phyloP scores from a whole-genome alignment of 495 filamentous ascomycete species.

The Podospora didyma region DNA sequence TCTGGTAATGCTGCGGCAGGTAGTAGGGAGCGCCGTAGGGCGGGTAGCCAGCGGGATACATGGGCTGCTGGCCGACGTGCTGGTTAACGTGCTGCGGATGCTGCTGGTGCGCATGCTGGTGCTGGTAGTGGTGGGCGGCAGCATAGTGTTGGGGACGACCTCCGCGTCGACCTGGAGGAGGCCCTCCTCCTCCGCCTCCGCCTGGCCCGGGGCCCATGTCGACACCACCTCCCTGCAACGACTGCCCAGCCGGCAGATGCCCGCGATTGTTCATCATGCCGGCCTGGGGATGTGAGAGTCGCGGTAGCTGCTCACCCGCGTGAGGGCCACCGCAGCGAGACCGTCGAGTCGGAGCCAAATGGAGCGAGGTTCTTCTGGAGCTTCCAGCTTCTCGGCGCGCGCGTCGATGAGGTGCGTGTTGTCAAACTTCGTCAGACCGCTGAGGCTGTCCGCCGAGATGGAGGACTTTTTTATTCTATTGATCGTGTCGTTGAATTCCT shows the following conservation, averaged over 20 bases:
- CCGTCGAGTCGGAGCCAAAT: slow-evolving; percentile 9
- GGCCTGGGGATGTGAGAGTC: slow-evolving; percentile 44
- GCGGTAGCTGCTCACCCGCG: slow-evolving; percentile 47
- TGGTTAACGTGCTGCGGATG: slow-evolving; percentile 23
- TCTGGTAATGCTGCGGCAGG: slow-evolving; percentile 41
- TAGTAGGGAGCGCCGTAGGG: slow-evolving; percentile 17
- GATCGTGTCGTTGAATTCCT: too few species aligned
- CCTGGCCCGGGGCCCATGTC: slow-evolving; percentile 39
- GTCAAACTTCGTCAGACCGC: too few species aligned
- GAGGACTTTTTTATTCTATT: too few species aligned
- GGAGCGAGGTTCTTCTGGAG: not conserved
- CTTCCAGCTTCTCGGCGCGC: not conserved
- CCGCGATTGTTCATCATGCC: slow-evolving; percentile 57
- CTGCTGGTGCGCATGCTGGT: slow-evolving; percentile 26
- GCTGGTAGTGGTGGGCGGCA: slow-evolving; percentile 28
- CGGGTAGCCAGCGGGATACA: slow-evolving; percentile 36
- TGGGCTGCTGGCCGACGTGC: slow-evolving; percentile 20
- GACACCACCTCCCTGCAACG: slow-evolving; percentile 42
- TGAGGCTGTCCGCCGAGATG: too few species aligned
- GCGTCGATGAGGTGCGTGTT: not conserved
- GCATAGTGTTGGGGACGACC: slow-evolving; percentile 37
- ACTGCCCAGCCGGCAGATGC: slow-evolving; percentile 62
- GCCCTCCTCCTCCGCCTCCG: slow-evolving; percentile 17
- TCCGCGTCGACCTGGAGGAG: slow-evolving; percentile 15
- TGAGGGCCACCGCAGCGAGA: slow-evolving; percentile 35